These are phyloP conservation scores for Stramenopiles sp. DNA, from an alignment of 352 stramenopile species.

Conservation along the genomic window DNA sequence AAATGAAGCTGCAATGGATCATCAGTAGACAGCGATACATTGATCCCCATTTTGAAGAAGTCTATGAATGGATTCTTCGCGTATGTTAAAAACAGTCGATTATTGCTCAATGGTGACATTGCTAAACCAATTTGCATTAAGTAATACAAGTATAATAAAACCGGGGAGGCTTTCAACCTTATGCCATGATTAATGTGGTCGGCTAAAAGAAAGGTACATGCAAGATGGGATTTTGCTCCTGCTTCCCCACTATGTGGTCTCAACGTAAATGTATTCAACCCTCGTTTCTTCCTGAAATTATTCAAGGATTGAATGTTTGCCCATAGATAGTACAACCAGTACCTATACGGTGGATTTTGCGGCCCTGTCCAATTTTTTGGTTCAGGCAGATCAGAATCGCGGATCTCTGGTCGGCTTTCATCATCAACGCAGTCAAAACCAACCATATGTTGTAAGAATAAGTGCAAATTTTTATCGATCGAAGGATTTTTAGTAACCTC, in stretches of 20 bases:
- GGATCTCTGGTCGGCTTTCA: constrained; percentile 72
- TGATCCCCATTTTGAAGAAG: constrained; percentile 83
- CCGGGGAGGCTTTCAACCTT: constrained; percentile 81
- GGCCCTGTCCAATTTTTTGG: constrained; percentile 34
- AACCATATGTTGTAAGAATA: constrained; percentile 75
- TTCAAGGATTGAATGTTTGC: constrained; percentile 91
- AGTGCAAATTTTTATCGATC: constrained; percentile 63
- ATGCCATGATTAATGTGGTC: constrained; percentile 97
- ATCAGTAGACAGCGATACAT: constrained; percentile 93
- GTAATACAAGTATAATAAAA: constrained; percentile 97
- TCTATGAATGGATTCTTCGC: constrained; percentile 78
- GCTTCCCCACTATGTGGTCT: constrained; percentile 94
- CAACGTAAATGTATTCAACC: constrained; percentile 68
- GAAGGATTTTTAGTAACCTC: constrained; percentile 85
- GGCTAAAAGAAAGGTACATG: constrained; percentile 55
- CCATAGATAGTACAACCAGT: constrained; percentile 91
- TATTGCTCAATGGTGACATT: constrained; percentile 80
- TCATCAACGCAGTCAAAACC: constrained; percentile 98
- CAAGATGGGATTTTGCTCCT: constrained; percentile 86
- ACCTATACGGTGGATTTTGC: constrained; percentile 72
- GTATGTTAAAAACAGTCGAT: constrained; percentile 84
- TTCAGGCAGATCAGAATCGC: constrained; percentile 18
- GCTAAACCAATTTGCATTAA: constrained; percentile 83
- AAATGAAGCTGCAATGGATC: constrained; percentile 96
- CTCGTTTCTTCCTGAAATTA: constrained; percentile 60